phyloP scores from a whole-genome alignment of 139 green algal genomes.

The Eudorina sp. region DNA sequence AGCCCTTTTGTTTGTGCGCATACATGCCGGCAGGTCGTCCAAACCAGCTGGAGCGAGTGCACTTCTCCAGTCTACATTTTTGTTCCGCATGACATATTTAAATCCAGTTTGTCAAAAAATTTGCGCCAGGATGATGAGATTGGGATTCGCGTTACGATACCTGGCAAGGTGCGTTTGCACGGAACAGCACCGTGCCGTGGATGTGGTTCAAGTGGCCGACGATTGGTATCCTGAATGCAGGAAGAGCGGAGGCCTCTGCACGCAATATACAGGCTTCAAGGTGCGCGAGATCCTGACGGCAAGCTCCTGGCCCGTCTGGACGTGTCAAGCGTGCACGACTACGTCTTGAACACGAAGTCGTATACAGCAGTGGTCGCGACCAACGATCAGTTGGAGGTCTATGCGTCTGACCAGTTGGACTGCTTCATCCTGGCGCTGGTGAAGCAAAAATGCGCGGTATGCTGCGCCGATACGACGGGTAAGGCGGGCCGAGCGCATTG shows the following conservation, averaged over 20 bases:
- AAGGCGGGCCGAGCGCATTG: too few relatives aligned
- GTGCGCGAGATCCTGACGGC: not conserved
- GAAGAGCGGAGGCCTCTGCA: not conserved
- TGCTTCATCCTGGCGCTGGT: not conserved
- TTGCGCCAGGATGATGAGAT: not conserved
- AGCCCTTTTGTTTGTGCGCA: not conserved
- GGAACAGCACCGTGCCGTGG: not conserved
- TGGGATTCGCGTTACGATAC: not conserved
- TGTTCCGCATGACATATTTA: not conserved
- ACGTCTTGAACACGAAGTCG: not conserved
- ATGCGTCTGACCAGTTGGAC: not conserved
- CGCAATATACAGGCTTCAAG: not conserved
- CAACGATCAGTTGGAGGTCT: not conserved
- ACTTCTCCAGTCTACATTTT: not conserved
- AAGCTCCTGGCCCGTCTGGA: not conserved
- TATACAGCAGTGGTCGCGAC: not conserved
- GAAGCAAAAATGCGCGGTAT: not conserved
- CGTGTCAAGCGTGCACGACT: not conserved
- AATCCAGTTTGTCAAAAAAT: not conserved
- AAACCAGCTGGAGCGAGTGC: not conserved
- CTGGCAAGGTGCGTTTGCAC: not conserved
- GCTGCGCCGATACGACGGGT: not conserved
- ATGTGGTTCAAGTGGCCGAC: not conserved
- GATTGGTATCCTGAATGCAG: not conserved
- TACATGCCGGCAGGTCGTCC: not conserved